phyloP scores from a whole-genome alignment of 2,329 filamentous ascomycete genomes.

The Chaetomium sp. region DNA sequence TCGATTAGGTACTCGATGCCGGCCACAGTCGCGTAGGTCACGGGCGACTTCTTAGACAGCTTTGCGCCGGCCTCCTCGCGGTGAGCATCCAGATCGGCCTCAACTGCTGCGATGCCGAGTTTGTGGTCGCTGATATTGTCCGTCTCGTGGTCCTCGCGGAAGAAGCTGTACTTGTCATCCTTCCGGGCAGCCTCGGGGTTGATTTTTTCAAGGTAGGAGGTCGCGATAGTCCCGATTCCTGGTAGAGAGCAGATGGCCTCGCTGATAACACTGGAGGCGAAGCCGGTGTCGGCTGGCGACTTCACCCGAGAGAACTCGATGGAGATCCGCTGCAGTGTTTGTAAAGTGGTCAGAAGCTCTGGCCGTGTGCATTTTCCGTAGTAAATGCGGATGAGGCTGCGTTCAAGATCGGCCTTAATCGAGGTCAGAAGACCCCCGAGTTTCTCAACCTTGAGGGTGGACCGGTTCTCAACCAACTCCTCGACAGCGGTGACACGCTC shows the following conservation, averaged over 20 bases:
- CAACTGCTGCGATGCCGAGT: conserved; percentile 82
- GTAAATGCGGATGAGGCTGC: conserved; percentile 89
- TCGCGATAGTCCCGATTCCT: conserved; percentile 64
- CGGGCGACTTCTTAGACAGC: conserved; percentile 61
- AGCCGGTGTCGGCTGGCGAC: conserved; percentile 60
- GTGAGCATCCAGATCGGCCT: conserved; percentile 79
- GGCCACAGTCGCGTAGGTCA: conserved; percentile 75
- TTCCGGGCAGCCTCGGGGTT: conserved; percentile 74
- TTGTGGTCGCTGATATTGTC: conserved; percentile 87
- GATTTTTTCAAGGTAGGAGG: conserved; percentile 74
- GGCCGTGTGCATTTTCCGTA: conserved; percentile 92
- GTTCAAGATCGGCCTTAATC: conserved; percentile 78
- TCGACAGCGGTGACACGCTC: conserved; percentile 78
- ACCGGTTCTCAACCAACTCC: conserved; percentile 67
- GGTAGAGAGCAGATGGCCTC: conserved; percentile 71
- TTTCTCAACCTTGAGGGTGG: conserved; percentile 62
- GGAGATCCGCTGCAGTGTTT: conserved; percentile 76
- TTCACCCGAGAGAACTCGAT: conserved; percentile 67
- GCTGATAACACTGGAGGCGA: conserved; percentile 62
- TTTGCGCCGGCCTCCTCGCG: conserved; percentile 63
- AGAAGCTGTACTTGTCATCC: conserved; percentile 93
- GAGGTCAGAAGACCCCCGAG: conserved; percentile 64
- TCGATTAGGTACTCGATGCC: conserved; percentile 95
- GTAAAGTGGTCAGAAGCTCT: conserved; percentile 77
- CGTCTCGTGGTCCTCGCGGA: conserved; percentile 78